Conservation (phyloP, 768 basidiomycete species). For the Russula ochroleuca region DNA sequence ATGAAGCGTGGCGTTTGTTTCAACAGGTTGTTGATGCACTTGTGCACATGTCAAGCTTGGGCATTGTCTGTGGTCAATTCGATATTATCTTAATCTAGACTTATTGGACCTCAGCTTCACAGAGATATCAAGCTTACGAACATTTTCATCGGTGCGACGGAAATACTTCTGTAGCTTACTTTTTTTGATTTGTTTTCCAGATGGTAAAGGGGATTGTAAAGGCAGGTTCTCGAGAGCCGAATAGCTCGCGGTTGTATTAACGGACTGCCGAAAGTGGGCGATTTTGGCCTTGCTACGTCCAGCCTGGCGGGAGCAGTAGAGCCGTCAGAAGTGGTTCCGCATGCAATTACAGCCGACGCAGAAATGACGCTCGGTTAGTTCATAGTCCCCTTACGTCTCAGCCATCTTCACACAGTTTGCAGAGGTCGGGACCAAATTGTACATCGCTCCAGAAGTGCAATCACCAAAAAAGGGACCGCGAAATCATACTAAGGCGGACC, state of each 20-base stretch:
- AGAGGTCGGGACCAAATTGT: constrained; percentile 89
- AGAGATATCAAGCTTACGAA: constrained; percentile 91
- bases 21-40: constrained; percentile 87
- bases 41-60: constrained; percentile 80
- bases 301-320: constrained; percentile 75
- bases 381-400: neutral
- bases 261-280: constrained; percentile 57
- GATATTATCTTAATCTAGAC: constrained; percentile 1
- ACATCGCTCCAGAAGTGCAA: constrained; percentile 90
- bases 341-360: constrained; percentile 44
- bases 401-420: constrained; percentile 7
- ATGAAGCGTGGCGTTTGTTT: constrained; percentile 87
- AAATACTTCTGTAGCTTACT: neutral
- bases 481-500: constrained; percentile 85
- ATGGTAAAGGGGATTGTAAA: constrained; percentile 82
- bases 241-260: constrained; percentile 1
- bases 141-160: constrained; percentile 80
- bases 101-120: constrained; percentile 47
- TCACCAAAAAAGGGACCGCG: constrained; percentile 54
- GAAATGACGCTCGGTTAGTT: constrained; percentile 72
- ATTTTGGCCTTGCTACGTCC: constrained; percentile 88
- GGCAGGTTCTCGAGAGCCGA: constrained; percentile 36
- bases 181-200: constrained; percentile 36
- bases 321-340: constrained; percentile 58
- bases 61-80: constrained; percentile 56